Conservation (phyloP, 1,139 yeast species). For the Diutina ranongensis region DNA sequence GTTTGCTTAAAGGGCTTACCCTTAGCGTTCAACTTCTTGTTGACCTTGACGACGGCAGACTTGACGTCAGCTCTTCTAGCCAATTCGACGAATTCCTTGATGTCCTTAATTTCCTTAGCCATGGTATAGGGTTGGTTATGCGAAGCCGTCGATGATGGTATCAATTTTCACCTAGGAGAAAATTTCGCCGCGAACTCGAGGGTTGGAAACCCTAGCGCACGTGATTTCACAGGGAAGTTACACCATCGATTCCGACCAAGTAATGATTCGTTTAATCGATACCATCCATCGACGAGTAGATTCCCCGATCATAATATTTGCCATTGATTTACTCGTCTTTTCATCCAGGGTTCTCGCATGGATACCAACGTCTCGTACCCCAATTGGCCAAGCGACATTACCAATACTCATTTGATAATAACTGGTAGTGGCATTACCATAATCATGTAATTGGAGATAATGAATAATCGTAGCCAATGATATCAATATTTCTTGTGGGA, state of each 20-base stretch:
- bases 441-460: conserved; percentile 46
- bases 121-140: neutral
- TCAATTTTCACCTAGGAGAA: neutral
- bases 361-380: conserved; percentile 69
- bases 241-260: conserved; percentile 22
- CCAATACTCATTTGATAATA: conserved; percentile 76
- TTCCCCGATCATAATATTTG: conserved; percentile 76
- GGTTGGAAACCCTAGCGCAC: neutral
- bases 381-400: conserved; percentile 89
- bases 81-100: conserved; percentile 95
- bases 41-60: conserved; percentile 82
- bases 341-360: conserved; percentile 54
- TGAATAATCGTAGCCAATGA: conserved; percentile 51
- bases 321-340: conserved; percentile 31
- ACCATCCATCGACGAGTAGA: conserved; percentile 69
- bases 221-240: no score
- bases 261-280: conserved; percentile 58
- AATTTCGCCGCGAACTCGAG: neutral
- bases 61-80: conserved; percentile 96
- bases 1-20: conserved; percentile 87
- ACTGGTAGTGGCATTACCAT: conserved; percentile 49
- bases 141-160: no score
- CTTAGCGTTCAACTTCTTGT: conserved; percentile 76
- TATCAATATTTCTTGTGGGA: conserved; percentile 34
- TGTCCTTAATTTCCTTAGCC: conserved; percentile 74